These are phyloP conservation scores for Phytomonas francai DNA, from an alignment of 208 protist genomes.

Conservation along the genomic window DNA sequence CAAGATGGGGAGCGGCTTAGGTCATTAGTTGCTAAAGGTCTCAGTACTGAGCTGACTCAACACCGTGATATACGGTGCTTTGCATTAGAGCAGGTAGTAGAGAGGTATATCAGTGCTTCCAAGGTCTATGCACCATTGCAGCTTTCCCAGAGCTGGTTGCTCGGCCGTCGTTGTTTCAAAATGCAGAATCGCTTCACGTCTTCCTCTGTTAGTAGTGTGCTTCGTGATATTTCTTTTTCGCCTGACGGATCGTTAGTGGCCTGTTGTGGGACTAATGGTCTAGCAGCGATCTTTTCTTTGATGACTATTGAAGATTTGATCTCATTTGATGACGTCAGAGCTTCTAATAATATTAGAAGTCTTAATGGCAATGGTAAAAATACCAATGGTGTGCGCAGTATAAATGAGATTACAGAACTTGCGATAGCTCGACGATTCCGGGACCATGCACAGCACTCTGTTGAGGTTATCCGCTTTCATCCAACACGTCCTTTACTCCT, in stretches of 20 bases:
- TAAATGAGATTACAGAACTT: constrained; percentile 79
- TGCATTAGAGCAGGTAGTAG: constrained; percentile 44
- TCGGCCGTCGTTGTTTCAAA: constrained; percentile 38
- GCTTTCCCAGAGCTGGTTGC: constrained; percentile 36
- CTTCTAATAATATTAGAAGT: constrained; percentile 38
- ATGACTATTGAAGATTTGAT: constrained; percentile 66
- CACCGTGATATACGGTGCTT: constrained; percentile 28
- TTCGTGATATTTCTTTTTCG: constrained; percentile 61
- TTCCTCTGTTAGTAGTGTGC: constrained; percentile 52
- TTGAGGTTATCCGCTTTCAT: constrained; percentile 78
- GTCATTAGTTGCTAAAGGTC: constrained; percentile 34
- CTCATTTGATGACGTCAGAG: constrained; percentile 49
- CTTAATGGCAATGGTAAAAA: constrained; percentile 29
- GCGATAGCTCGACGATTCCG: constrained; percentile 57
- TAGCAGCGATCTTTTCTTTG: constrained; percentile 57
- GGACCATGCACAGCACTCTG: constrained; percentile 52
- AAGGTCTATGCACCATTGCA: constrained; percentile 66
- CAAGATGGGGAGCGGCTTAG: constrained; percentile 32
- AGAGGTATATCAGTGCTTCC: constrained; percentile 63
- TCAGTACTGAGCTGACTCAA: constrained; percentile 36
- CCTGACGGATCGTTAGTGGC: constrained; percentile 57
- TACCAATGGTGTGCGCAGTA: constrained; percentile 28
- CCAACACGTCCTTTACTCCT: constrained; percentile 47
- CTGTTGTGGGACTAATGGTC: constrained; percentile 57
- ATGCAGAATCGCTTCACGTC: constrained; percentile 67